phyloP scores from a whole-genome alignment of 768 basidiomycete species.

The Pleurotus ostreatus region DNA sequence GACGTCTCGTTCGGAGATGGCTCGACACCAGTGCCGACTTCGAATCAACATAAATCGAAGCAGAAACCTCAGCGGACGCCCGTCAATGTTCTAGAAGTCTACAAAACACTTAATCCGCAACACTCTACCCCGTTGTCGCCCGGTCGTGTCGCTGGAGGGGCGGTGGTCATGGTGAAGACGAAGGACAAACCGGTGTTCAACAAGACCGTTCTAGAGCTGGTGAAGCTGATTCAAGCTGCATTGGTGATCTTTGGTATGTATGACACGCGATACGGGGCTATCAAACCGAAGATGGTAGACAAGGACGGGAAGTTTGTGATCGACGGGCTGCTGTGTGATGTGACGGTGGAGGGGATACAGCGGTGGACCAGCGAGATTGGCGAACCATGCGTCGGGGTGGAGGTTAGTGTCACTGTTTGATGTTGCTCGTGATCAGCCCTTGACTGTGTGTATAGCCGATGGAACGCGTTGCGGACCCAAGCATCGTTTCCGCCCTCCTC shows the following conservation, averaged over 20 bases:
- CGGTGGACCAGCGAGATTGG: slow-evolving; percentile 68
- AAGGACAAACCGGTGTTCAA: slow-evolving; percentile 47
- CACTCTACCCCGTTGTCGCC: slow-evolving; percentile 11
- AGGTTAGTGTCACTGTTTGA: slow-evolving; percentile 35
- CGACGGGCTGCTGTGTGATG: slow-evolving; percentile 77
- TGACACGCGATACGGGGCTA: neutral
- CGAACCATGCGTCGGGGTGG: slow-evolving; percentile 54
- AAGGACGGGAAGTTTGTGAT: slow-evolving; percentile 13
- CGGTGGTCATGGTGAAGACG: slow-evolving; percentile 18
- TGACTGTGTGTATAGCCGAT: slow-evolving; percentile 42
- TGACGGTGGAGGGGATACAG: slow-evolving; percentile 66
- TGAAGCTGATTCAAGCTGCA: slow-evolving; percentile 69
- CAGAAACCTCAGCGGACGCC: neutral
- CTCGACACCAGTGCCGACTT: slow-evolving; percentile 15
- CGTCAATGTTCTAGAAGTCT: slow-evolving; percentile 2
- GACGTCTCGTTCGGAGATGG: slow-evolving; percentile 23
- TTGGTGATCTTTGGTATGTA: slow-evolving; percentile 71
- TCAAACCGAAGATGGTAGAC: neutral
- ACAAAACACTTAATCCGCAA: slow-evolving; percentile 5
- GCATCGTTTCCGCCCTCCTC: slow-evolving; percentile 64
- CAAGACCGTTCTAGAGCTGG: slow-evolving; percentile 68
- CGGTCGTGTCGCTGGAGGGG: slow-evolving; percentile 11
- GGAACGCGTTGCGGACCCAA: slow-evolving; percentile 72
- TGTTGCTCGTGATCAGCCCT: slow-evolving; percentile 3
- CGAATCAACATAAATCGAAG: slow-evolving; percentile 5